Base-by-base conservation (phyloP, 2,329 filamentous ascomycete genomes). In the Cercospora sp. region DNA sequence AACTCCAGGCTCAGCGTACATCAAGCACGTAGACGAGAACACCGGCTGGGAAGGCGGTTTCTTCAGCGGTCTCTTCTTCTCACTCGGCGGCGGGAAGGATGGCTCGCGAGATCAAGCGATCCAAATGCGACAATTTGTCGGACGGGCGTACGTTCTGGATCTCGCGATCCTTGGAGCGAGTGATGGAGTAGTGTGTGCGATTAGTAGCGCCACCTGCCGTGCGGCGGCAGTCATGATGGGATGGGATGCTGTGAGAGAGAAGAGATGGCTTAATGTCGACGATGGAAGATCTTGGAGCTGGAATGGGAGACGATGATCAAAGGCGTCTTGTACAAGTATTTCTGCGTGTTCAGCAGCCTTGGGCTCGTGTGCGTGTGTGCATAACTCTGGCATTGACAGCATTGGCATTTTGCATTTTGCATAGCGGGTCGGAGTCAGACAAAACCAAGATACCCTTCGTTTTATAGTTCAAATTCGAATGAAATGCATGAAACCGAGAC, bases 41-140 rank as follows among this genome's bases (percentile, higher is more conserved):
- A 89, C 92, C 48, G 93, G 92, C 31, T 96, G 92, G 92, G 92
- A 96, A 77, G 92, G 93, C 18, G 93, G 93, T 1, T 96, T 96
- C 82, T 96, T 91, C 79, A 86, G 87, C 13, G 86, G 88, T 74
- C 89, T 95, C 80, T 96, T 96, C 79, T 94, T 91, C 87, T 90
- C 89, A 61, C 83, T 96, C 0, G 93, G 59, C 33, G 62, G 67
- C 30, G 60, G 30, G 3, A 65, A 73, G 3, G 59, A 58, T 8
- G 39, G 60, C 28, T 42, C 73, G 5, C 67, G 79, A 75, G 39
- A 80, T 76, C 76, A 79, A 66, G 88, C 90, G n/a, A 81, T 91
- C 72, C 82, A 86, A 72, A 81, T 96, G 72, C 85, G 93, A 59
- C 89, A 90, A 78, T 82, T 94, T 31, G 87, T 96, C 4, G 93